A percentile compares a stretch with the other conserved stretches of the same genome.
Conservation (phyloP, 75 land plant species). For the Picea sitchensis region DNA sequence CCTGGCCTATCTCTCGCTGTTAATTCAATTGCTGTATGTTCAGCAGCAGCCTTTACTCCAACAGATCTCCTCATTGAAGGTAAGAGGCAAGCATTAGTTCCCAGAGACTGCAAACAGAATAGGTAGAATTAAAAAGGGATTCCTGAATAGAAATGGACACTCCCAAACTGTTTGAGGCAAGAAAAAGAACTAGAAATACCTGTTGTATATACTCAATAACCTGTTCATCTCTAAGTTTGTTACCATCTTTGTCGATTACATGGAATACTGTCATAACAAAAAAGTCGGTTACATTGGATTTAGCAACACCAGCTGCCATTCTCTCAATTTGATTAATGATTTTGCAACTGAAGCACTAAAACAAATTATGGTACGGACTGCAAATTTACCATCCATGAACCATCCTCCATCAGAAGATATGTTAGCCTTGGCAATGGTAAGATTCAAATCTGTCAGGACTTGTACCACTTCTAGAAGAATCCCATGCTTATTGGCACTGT, state of each 20-base stretch:
- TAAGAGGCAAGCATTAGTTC: constrained; percentile 13
- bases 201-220: constrained; percentile 59
- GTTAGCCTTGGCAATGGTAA: constrained; percentile 79
- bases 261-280: constrained; percentile 60
- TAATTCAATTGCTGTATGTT: constrained; percentile 81
- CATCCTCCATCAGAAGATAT: constrained; percentile 97
- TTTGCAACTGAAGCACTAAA: not conserved
- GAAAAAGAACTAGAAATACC: constrained; percentile 33
- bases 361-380: not conserved
- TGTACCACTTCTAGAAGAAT: constrained; percentile 87
- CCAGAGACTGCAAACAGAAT: constrained; percentile 7
- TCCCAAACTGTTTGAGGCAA: not conserved
- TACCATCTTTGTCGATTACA: constrained; percentile 72
- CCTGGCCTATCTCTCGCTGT: constrained; percentile 87
- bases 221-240: constrained; percentile 53
- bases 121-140: not conserved
- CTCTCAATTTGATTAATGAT: not conserved
- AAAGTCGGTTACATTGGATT: not conserved
- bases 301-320: not conserved
- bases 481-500: constrained; percentile 86
- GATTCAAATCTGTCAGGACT: constrained; percentile 80
- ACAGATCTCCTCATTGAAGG: constrained; percentile 41
- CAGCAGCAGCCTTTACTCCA: constrained; percentile 53
- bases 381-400: constrained; percentile 93
- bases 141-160: not conserved